Evolutionary conservation across 2,329 filamentous ascomycete species (phyloP), one percentile per base, ranked within the genome.

Genomic region (Dactylellina parvicollis): DNA sequence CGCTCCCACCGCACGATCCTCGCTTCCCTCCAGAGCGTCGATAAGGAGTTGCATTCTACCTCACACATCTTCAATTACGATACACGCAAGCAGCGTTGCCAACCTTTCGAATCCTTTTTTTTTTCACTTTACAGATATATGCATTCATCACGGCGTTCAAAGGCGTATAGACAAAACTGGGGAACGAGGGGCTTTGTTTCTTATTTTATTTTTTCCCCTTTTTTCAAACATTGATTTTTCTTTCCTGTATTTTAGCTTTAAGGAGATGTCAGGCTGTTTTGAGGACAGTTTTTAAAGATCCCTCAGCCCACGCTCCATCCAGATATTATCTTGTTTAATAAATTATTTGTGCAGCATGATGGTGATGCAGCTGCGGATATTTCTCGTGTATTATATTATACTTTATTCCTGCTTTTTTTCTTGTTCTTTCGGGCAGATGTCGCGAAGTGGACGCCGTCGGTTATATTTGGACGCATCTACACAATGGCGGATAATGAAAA

Each of bases 61-160:
- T 30, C 20, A 9, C 9, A n/a, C n/a, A n/a, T 34, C 30, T 34
- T 34, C 14, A 7, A 7, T 34, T 14, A 34, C 30, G 30, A 14
- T 14, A 34, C 30, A 7, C 7, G 5, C 30, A 34, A 34, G 14
- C 30, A 7, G 14, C 30, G 30, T 7, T 34, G 30, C 30, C n/a
- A n/a, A n/a, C 36, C 36, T 18, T 32, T 32, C 30, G 12, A 12
- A n/a, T n/a, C n/a, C n/a, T n/a, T n/a, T 32, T 12, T 5, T 38
- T 32, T 50, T 34, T 34, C n/a, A 2, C 12, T 54, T 38, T 3
- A 38, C 30, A 38, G 8, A 30, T 8, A 38, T 54, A n/a, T 56
- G 49, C 60, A 56, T 65, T 65, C 34, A 28, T 55, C 36, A 65
- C 40, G 60, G 60, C 26, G 60, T 65, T 65, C 28, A 26, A 9